Evolutionary conservation across 805 yeast species (phyloP), one percentile per base, ranked within the genome.

Genomic region (Yamadazyma philogaea): DNA sequence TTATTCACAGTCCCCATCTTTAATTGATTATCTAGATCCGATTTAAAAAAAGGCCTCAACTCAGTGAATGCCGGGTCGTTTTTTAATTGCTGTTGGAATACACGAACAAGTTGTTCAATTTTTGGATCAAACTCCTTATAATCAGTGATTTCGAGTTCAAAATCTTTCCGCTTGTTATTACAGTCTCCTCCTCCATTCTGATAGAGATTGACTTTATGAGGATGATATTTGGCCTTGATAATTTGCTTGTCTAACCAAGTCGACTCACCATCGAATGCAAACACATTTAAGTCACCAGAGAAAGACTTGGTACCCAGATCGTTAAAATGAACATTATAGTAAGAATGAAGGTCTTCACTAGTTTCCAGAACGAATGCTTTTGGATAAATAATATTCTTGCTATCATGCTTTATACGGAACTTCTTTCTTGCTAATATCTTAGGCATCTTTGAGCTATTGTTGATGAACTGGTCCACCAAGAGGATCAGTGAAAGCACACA

Each of bases 41-140:
- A 52, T 14, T 51, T 39, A 45, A 62, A 57, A 40, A 52, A 61
- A 1, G 61, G 63, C 12, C 54, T 42, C 14, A 62, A 28, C 37
- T 63, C 67, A 18, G 45, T 37, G 33, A 54, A 49, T 8, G 46
- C 36, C 6, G 37, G 39, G 20, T 48, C 51, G 11, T 16, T 18
- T 2, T 40, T 22, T 16, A 48, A 26, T 17, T 48, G 51, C 7
- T 19, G 2, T 27, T 30, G 27, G 10, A 48, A 35, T 12, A 38
- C 44, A 14, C 19, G 27, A 3, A 30, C 45, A 39, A 48, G 40
- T 7, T 17, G 30, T 15, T 37, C 42, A 17, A 48, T 31, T 19
- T 43, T 42, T 33, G 14, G 10, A 22, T 42, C 42, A n/a, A 47
- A 39, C 22, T 42, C 41, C 10, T 14, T 30, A 21, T 44, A 38